Evolutionary conservation across 768 basidiomycete genomes (phyloP).

Genomic region (Botryobasidium botryosum): DNA sequence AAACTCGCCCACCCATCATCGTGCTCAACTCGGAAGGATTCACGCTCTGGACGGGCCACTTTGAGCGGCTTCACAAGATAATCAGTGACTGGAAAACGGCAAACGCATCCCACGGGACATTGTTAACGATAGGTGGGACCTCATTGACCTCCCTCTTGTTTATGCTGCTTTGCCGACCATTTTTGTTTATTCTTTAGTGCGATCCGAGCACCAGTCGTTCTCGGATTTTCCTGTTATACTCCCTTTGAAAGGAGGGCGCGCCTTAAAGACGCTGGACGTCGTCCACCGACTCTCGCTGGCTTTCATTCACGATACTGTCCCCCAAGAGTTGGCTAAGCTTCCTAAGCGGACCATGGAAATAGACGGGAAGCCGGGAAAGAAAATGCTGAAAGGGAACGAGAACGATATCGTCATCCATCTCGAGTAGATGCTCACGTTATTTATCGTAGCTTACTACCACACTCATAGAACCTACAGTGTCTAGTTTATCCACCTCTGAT

Average conservation of each 20-base stretch:
- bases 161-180: not conserved
- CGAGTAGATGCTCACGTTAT: too few relatives aligned
- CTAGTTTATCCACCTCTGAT: too few relatives aligned
- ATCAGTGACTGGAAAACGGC: conserved; percentile 31
- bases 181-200: conserved; percentile 3
- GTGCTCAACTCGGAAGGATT: conserved; percentile 66
- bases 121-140: conserved; percentile 11
- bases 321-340: conserved; percentile 7
- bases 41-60: conserved; percentile 66
- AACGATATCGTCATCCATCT: too few relatives aligned
- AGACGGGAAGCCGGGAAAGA: too few relatives aligned
- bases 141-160: not conserved
- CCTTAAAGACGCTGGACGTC: not conserved
- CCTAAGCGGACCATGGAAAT: too few relatives aligned
- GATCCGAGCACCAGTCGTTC: conserved; percentile 10
- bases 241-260: not conserved
- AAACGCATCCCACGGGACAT: conserved; percentile 1
- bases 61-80: conserved; percentile 36
- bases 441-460: too few relatives aligned
- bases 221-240: conserved; percentile 7
- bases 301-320: conserved; percentile 6
- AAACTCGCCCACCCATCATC: conserved; percentile 26
- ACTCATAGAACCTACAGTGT: too few relatives aligned
- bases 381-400: too few relatives aligned
- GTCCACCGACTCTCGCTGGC: conserved; percentile 7